Conservation (phyloP, 2,329 filamentous ascomycete species). For the Emergomyces pasteurianus region DNA sequence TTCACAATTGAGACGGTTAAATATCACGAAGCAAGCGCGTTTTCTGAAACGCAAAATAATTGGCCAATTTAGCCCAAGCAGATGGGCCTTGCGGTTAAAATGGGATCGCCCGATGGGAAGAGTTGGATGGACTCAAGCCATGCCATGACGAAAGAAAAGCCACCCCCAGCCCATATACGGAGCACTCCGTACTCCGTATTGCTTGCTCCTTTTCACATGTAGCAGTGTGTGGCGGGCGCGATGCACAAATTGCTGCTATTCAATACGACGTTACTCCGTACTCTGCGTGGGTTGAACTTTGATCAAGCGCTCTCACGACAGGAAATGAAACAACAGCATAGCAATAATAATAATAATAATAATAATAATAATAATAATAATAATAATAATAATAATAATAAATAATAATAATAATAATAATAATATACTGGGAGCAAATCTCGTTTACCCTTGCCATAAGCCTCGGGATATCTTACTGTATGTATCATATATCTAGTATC, state of each 20-base stretch:
- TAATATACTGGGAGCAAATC: too few species aligned
- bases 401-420: too few species aligned
- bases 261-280: background rate
- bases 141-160: background rate
- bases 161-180: background rate
- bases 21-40: background rate
- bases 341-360: background rate
- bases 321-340: background rate
- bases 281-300: background rate
- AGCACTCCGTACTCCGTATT: too few species aligned
- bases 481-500: too few species aligned
- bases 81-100: background rate
- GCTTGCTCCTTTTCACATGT: background rate
- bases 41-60: background rate
- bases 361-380: too few species aligned
- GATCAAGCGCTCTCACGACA: background rate
- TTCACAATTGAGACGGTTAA: too few species aligned
- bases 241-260: background rate
- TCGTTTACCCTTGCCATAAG: too few species aligned
- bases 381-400: background rate
- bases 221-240: background rate
- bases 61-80: background rate
- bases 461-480: too few species aligned
- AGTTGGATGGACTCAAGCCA: background rate
- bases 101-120: background rate